Evolutionary conservation across 106 monocot genomes (phyloP), one percentile per base, ranked within the genome.

Genomic region (Iris macrosiphon): DNA sequence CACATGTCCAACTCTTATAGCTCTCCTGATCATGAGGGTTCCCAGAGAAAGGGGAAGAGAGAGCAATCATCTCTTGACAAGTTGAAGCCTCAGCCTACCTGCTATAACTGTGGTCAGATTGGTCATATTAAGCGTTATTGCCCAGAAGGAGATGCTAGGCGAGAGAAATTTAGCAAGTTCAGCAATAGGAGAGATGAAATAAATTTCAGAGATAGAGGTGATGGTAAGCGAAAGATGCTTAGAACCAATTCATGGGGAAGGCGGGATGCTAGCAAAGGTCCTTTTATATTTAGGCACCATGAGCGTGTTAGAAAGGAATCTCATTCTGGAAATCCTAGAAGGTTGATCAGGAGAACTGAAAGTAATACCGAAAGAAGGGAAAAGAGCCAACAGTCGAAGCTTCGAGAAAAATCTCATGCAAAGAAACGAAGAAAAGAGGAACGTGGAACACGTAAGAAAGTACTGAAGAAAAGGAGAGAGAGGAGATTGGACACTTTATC

Each of bases 71-170:
- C 6, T 63, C 49, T 46, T 53, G 63, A 79, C 42, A 72, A 61
- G 27, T 16, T 43, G 38, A 79, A 62, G 35, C 43, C 67, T 31
- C 77, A 59, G 25, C 63, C n/a, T 12, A 21, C 47, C 28, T 78
- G 82, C 63, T 78, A 75, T 61, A 62, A 49, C 12, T 79, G 82
- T 79, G 88, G 82, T 46, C 21, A 40, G 32, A 31, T 55, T 18
- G 88, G 82, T 51, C 88, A 88, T 31, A 73, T 70, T 34, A 69
- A 65, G 25, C 69, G 72, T 14, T 40, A 59, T 23, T 88, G 79
- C 52, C 79, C 63, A 21, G 42, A 71, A 39, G 54, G 52, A 44
- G 35, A 68, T 58, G 39, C 38, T 29, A 67, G 65, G 34, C 30
- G 51, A 49, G 66, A 73, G 19, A 66, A 46, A 29, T 69, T 62